Evolutionary conservation across 2,329 filamentous ascomycete genomes (phyloP).

Genomic region (Claviceps maximensis): DNA sequence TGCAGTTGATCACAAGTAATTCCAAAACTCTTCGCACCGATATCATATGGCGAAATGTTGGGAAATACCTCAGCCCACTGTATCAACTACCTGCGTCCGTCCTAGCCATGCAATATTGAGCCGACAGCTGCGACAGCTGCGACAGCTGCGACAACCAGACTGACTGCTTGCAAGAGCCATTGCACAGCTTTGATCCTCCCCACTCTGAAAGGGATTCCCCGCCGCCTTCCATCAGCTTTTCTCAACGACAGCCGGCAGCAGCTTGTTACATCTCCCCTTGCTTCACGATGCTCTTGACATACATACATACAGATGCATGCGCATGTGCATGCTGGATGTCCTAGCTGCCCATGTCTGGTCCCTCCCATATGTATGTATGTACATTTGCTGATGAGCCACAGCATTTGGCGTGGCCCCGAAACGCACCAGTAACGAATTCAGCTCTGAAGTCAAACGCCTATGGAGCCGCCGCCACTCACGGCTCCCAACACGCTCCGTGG

Average conservation of each 20-base stretch:
- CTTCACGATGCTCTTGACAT: neutral
- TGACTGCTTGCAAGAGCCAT: neutral
- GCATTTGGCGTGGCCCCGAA: neutral
- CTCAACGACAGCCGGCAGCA: neutral
- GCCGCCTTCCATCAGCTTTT: neutral
- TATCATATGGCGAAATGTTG: neutral
- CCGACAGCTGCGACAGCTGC: neutral
- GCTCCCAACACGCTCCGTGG: neutral
- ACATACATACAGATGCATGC: neutral
- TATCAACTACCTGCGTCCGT: too few relatives aligned
- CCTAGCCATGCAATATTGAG: neutral
- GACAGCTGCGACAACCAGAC: neutral
- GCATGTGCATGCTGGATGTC: neutral
- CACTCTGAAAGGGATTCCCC: neutral
- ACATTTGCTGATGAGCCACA: neutral
- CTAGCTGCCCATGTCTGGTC: neutral
- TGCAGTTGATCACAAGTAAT: neutral
- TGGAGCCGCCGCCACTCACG: neutral
- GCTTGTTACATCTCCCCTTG: neutral
- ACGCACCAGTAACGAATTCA: neutral
- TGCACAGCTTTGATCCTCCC: neutral
- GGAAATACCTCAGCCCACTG: neutral
- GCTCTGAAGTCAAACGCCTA: neutral
- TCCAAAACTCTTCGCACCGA: neutral
- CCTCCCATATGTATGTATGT: too few relatives aligned